Percentiles rank a stretch among this genome's conserved stretches.
Evolutionary conservation across 768 basidiomycete species (phyloP).

Genomic region (Mycena floridula): DNA sequence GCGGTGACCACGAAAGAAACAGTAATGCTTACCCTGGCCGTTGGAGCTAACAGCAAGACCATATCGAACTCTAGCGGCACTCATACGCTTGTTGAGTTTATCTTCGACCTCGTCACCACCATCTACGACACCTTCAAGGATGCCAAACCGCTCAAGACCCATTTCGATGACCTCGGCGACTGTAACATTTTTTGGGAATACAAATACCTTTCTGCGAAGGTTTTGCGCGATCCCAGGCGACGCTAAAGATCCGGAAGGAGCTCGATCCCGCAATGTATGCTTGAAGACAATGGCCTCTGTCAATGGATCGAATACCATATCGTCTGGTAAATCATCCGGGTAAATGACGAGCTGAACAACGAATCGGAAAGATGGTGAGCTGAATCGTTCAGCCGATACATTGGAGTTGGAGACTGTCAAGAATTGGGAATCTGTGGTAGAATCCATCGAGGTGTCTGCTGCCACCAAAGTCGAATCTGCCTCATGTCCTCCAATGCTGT

Average conservation of each 20-base stretch:
- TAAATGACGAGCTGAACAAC: slow-evolving; percentile 84
- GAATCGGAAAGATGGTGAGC: slow-evolving; percentile 79
- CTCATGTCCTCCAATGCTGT: slow-evolving; percentile 28
- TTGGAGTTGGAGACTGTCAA: slow-evolving; percentile 15
- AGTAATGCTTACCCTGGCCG: slow-evolving; percentile 53
- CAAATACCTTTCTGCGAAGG: slow-evolving; percentile 75
- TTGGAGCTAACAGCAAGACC: slow-evolving; percentile 54
- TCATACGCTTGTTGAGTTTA: slow-evolving; percentile 76
- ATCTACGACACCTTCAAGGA: slow-evolving; percentile 89
- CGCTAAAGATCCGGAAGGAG: slow-evolving; percentile 31
- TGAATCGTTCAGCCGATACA: slow-evolving; percentile 67
- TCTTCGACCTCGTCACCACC: slow-evolving; percentile 98
- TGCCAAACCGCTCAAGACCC: slow-evolving; percentile 89
- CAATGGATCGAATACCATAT: slow-evolving; percentile 88
- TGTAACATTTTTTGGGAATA: slow-evolving; percentile 90
- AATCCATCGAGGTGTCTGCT: slow-evolving; percentile 19
- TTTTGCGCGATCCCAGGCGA: slow-evolving; percentile 52
- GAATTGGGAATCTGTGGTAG: not conserved
- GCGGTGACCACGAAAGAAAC: slow-evolving; percentile 5
- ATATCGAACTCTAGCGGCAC: slow-evolving; percentile 75
- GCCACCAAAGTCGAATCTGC: slow-evolving; percentile 39
- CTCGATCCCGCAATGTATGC: slow-evolving; percentile 56
- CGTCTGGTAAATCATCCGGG: slow-evolving; percentile 87
- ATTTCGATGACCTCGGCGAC: slow-evolving; percentile 96
- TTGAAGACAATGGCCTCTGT: slow-evolving; percentile 94